A percentile compares a stretch with the other conserved stretches of the same genome.
These are phyloP conservation scores for Coemansia sp. DNA, from an alignment of 192 early-diverging fungal species.

Conservation along the genomic window DNA sequence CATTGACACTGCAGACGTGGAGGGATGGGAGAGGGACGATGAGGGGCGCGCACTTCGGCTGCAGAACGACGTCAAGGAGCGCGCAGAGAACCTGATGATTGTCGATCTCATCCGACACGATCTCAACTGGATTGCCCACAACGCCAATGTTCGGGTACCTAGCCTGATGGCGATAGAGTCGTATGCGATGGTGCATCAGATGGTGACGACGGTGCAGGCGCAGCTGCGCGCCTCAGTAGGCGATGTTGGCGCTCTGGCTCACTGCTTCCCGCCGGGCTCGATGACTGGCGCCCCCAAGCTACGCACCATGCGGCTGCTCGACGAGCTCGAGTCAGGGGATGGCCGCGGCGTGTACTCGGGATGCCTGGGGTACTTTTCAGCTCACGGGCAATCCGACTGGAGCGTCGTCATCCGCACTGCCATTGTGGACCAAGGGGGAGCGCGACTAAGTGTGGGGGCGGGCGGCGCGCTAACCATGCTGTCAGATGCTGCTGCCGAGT, in stretches of 20 bases:
- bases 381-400: constrained; percentile 63
- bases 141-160: constrained; percentile 70
- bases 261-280: constrained; percentile 90
- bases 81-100: constrained; percentile 97
- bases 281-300: constrained; percentile 98
- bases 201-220: constrained; percentile 82
- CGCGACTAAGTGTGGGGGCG: constrained; percentile 73
- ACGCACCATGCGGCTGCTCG: constrained; percentile 77
- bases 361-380: constrained; percentile 82
- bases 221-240: constrained; percentile 57
- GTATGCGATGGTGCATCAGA: constrained; percentile 88
- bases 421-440: constrained; percentile 46
- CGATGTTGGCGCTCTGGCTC: constrained; percentile 66
- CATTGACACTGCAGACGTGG: not conserved
- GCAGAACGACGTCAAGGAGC: constrained; percentile 77
- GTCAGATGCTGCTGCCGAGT: constrained; percentile 82
- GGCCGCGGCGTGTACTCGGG: constrained; percentile 87
- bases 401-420: constrained; percentile 92
- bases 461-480: constrained; percentile 93
- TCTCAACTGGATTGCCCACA: constrained; percentile 69
- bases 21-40: constrained; percentile 24
- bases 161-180: constrained; percentile 85
- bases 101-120: constrained; percentile 97
- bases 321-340: constrained; percentile 59
- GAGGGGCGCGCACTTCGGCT: constrained; percentile 35